Evolutionary conservation across 257 asterid species (phyloP), one percentile per base, ranked within the genome.

Genomic region (Solanum bulbocastanum): DNA sequence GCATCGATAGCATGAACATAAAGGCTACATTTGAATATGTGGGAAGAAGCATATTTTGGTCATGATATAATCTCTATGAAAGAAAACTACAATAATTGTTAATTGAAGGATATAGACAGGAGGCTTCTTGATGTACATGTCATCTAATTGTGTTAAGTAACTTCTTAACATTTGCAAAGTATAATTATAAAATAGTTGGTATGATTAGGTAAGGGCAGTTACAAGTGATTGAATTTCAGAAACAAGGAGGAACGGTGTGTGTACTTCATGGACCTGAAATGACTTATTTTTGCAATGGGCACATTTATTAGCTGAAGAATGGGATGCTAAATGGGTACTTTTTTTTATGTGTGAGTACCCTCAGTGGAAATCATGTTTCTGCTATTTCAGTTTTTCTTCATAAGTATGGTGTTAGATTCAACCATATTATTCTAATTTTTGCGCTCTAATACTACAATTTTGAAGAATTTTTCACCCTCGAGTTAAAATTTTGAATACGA

Each of bases 301-400:
- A 27, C 37, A 68, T 6, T 72, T 33, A 72, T 16, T 33, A 32
- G 40, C 42, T 72, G 42, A 72, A 15, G 42, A 69, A 33, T 72
- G 79, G 79, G 79, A 2, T 72, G 6, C 16, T 9, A 72, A 8
- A 42, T 42, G 46, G 46, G 46, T 2, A 42, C 1, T 10, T 3
- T 10, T 40, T 42, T 42, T 13, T 42, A 40, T 40, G 39, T 52
- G n/a, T 52, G 62, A 52, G n/a, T 6, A 18, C 9, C 22, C 9
- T 40, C 3, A 9, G 23, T 18, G 23, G 0, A 52, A 18, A 4
- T 52, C 9, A 0, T 16, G 23, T 1, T 52, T 18, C 3, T 0
- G 60, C 18, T 2, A 52, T 52, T 52, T 7, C 22, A 52, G 18
- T 15, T 52, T 52, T 52, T 52, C 62, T 52, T 52, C 8, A 52